These are phyloP conservation scores for Pistacia integerrima DNA, from an alignment of 345 rosid genomes.

Conservation along the genomic window DNA sequence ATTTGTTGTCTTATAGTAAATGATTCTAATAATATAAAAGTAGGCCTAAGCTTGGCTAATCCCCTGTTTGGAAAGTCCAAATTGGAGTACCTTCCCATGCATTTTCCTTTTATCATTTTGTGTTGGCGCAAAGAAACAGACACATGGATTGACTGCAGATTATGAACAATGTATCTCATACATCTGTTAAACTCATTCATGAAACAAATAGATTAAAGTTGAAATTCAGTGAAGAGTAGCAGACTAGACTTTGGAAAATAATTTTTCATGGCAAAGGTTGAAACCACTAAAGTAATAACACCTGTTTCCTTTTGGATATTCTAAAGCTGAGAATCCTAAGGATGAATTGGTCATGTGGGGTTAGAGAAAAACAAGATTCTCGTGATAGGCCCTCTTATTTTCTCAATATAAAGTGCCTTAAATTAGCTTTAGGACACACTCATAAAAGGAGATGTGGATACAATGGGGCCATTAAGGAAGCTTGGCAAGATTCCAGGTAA, in stretches of 20 bases:
- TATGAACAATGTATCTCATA: neutral
- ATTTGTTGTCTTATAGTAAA: neutral
- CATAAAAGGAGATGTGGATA: neutral
- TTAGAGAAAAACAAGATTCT: neutral
- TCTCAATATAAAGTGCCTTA: neutral
- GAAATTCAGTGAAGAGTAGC: too few species aligned
- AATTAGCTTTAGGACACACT: neutral
- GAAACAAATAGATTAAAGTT: neutral
- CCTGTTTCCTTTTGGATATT: neutral
- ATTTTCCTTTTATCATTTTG: neutral
- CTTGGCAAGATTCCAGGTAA: neutral
- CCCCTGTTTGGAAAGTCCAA: conserved; percentile 6
- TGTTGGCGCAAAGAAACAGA: conserved; percentile 9
- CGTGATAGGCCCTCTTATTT: neutral
- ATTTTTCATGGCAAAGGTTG: neutral
- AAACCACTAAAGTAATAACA: neutral
- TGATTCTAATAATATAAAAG: neutral
- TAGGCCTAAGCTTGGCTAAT: neutral
- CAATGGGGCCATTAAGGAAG: conserved; percentile 15
- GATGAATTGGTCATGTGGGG: neutral
- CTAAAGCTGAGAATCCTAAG: too few species aligned
- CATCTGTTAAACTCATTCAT: too few species aligned
- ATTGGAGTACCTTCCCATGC: conserved; percentile 7
- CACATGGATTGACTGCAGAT: neutral
- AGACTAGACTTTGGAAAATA: neutral